Base-by-base conservation (phyloP, 2,329 filamentous ascomycete species). In the Neoscytalidium dimidiatum region DNA sequence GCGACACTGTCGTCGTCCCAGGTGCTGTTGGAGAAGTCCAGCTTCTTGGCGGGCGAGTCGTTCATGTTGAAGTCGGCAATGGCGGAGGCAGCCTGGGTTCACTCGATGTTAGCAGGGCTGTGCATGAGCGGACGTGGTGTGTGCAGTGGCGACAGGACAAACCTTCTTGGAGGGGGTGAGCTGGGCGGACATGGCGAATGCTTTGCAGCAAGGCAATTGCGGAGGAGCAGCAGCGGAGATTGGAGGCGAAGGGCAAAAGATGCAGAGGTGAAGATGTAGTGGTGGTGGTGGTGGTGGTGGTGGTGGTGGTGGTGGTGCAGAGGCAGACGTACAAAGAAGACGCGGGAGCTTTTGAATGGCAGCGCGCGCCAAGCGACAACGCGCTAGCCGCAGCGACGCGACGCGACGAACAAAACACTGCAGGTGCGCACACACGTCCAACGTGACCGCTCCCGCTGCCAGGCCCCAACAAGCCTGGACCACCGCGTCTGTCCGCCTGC, bases 11-110 rank as follows among this genome's bases (percentile, higher is more conserved):
- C 62, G n/a, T 64, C 52, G 72, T 86, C 80, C 68, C 84, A 81
- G 70, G 83, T 80, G 72, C n/a, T 17, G 38, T 11, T 41, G 82
- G 85, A 81, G 78, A 97, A 92, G 83, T 91, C 85, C 70, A 95
- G 87, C 86, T 96, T 96, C 90, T 97, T 97, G 69, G 90, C 82
- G 51, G 94, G 93, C 0, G 92, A 95, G 72, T 96, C 92, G 69
- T 78, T 83, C 88, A 97, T 96, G 82, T 94, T 96, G 79, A 98
- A 86, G 72, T 87, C 88, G 80, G 95, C 89, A 75, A 98, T 90
- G 73, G 89, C 92, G 74, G 92, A 89, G 74, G 93, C 91, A 83
- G 90, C 90, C 94, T 98, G 43, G 67, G 67, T 58, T 6, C 5
- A 41, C 70, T 51, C 66, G 66, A 64, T 68, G 75, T 81, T 73